Evolutionary conservation across 495 filamentous ascomycete genomes (phyloP).

Genomic region (Astrothelium macrocarpum): DNA sequence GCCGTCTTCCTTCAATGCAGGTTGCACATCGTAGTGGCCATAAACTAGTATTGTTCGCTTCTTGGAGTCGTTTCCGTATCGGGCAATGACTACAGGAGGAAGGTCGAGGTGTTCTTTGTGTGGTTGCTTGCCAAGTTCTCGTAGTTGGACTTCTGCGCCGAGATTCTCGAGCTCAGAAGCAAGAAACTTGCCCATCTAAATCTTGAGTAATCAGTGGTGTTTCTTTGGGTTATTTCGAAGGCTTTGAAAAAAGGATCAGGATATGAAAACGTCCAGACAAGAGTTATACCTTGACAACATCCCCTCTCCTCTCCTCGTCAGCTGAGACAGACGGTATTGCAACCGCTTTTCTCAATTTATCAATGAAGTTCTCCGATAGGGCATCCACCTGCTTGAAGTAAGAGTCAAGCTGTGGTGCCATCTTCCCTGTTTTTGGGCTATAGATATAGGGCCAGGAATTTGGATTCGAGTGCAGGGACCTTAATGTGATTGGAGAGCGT

Average conservation of each 20-base stretch:
- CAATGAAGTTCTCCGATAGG: slow-evolving; percentile 74
- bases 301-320: slow-evolving; percentile 72
- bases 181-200: slow-evolving; percentile 85
- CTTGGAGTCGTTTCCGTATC: slow-evolving; percentile 80
- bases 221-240: too few species aligned
- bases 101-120: slow-evolving; percentile 82
- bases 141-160: slow-evolving; percentile 75
- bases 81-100: slow-evolving; percentile 81
- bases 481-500: neutral
- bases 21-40: slow-evolving; percentile 98
- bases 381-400: slow-evolving; percentile 55
- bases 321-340: slow-evolving; percentile 94
- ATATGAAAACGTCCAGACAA: neutral
- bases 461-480: slow-evolving; percentile 1
- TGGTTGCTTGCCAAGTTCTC: slow-evolving; percentile 79
- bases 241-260: too few species aligned
- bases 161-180: slow-evolving; percentile 69
- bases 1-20: slow-evolving; percentile 83
- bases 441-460: slow-evolving; percentile 31
- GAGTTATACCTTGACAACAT: slow-evolving; percentile 62
- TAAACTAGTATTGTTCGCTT: slow-evolving; percentile 96
- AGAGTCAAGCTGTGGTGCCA: slow-evolving; percentile 33
- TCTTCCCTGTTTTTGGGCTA: slow-evolving; percentile 22
- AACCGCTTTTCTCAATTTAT: slow-evolving; percentile 82
- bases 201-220: slow-evolving; percentile 3